Evolutionary conservation across 1,139 yeast genomes (phyloP).

Genomic region (Diutina sp.): DNA sequence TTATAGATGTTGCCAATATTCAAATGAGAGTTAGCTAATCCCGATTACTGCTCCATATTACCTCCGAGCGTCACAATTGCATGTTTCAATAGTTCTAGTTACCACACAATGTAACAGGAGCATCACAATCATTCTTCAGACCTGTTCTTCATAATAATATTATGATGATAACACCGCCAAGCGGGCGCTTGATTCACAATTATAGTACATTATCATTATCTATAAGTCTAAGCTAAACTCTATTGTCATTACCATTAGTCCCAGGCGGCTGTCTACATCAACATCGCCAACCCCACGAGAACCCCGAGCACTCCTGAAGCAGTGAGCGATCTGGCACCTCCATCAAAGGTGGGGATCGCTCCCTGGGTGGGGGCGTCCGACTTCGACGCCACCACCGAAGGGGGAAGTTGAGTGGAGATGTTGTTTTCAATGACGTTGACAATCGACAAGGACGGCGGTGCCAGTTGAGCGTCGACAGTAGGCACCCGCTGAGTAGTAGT

Average conservation of each 20-base stretch:
- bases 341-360: neutral
- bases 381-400: neutral
- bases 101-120: too few relatives aligned
- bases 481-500: neutral
- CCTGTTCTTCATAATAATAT: too few relatives aligned
- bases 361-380: neutral
- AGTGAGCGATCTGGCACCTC: neutral
- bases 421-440: conserved; percentile 2
- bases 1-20: too few relatives aligned
- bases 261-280: neutral
- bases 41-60: too few relatives aligned
- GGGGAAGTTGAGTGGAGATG: neutral
- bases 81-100: too few relatives aligned
- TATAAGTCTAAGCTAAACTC: neutral
- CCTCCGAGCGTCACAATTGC: too few relatives aligned
- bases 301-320: neutral
- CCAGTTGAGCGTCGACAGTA: neutral
- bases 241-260: neutral
- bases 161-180: too few relatives aligned
- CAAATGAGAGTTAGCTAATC: too few relatives aligned
- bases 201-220: neutral
- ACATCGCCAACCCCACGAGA: neutral
- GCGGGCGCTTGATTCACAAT: too few relatives aligned
- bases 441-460: neutral
- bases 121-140: too few relatives aligned